Evolutionary conservation across 2,329 filamentous ascomycete species (phyloP), one percentile per base, ranked within the genome.

Genomic region (Metarhizium anisopliae): DNA sequence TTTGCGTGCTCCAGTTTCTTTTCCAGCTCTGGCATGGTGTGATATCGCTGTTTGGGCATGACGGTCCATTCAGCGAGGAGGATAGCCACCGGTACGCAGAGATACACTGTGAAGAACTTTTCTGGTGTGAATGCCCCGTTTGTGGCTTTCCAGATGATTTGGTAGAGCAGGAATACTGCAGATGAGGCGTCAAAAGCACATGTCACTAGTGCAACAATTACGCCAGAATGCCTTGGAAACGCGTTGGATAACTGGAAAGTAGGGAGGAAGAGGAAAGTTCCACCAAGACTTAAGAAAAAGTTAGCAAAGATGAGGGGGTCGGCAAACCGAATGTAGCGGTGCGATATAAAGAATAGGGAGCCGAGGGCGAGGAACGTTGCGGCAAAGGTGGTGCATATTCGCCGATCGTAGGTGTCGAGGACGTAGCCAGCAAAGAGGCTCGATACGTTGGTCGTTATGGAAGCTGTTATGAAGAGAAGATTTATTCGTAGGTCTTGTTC

Each of bases 391-490:
- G 88, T 87, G 62, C 87, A 88, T 1, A 88, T 77, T 53, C 87
- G 81, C 14, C 91, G 90, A 0, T 91, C 91, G 65, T 82, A 91
- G 58, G 83, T 80, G 71, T 96, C 91, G 16, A 96, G 79, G 32
- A 95, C 86, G 2, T 89, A 87, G 38, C 91, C 91, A 2, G 95
- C 84, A 1, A 91, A 87, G 7, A 96, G 77, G 4, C 96, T 20
- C 90, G 40, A 43, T n/a, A 43, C 40, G 40, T 43, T 43, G 40
- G 40, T 94, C 3, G 83, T 87, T 11, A 95, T 90, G 10, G 90
- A 91, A 2, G 90, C 90, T 14, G 90, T 79, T 3, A 91, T 94
- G 74, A 96, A 96, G 85, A 95, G 93, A 56, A 95, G 74, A 66
- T 95, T 95, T 53, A 95, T 77, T 55, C 77, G 77, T 55, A 84